Evolutionary conservation across 208 protist genomes (phyloP).

Genomic region (Tritrichomonas musculus): DNA sequence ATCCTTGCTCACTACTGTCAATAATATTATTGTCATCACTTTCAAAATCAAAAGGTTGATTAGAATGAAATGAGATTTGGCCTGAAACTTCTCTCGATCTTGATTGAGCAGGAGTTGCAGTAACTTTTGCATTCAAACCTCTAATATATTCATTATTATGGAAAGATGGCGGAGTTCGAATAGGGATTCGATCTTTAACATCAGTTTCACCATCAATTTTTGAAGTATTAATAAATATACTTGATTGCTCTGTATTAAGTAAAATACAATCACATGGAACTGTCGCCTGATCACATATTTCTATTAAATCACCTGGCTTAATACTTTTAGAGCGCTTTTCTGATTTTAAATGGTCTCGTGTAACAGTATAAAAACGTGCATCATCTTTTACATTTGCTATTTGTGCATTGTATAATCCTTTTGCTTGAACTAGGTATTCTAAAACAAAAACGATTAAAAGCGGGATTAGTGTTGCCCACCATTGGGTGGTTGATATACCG

Average conservation of each 20-base stretch:
- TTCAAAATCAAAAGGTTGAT: too few relatives aligned
- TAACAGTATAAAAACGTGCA: background rate
- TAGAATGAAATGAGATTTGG: background rate
- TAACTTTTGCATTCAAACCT: background rate
- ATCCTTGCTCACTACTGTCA: too few relatives aligned
- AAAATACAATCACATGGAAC: slow-evolving; percentile 16
- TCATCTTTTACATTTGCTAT: background rate
- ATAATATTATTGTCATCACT: too few relatives aligned
- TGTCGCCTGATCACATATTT: background rate
- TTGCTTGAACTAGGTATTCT: slow-evolving; percentile 8
- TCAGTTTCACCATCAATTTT: slow-evolving; percentile 19
- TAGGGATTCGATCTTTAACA: background rate
- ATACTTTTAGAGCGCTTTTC: background rate
- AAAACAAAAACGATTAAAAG: background rate
- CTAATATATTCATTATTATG: background rate
- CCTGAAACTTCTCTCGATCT: background rate
- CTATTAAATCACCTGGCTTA: background rate
- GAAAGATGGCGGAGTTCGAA: background rate
- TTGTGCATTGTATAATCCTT: background rate
- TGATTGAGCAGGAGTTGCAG: background rate
- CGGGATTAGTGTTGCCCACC: background rate
- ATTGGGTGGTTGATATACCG: background rate
- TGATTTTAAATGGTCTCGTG: background rate
- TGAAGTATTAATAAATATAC: background rate
- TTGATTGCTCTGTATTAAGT: background rate